Evolutionary conservation across 2,329 filamentous ascomycete species (phyloP).

Genomic region (Plectosphaerella sp.): DNA sequence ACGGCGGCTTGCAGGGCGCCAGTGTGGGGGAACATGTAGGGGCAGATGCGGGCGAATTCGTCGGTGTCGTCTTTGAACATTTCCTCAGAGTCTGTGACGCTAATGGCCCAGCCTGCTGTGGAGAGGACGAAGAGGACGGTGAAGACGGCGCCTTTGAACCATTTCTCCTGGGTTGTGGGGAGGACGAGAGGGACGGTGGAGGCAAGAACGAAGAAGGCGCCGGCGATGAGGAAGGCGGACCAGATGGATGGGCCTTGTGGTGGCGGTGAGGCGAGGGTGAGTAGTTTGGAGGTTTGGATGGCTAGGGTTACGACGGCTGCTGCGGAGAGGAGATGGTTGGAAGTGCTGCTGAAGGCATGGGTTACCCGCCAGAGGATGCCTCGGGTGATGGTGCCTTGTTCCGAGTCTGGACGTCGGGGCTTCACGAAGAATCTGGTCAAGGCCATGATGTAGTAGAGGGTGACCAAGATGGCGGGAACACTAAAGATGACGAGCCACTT

Average conservation of each 20-base stretch:
- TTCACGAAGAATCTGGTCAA: neutral
- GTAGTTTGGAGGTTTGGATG: constrained; percentile 2
- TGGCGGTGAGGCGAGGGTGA: neutral
- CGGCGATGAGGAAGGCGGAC: constrained; percentile 5
- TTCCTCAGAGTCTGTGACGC: constrained; percentile 2
- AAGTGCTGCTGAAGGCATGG: constrained; percentile 2
- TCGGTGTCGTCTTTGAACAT: neutral
- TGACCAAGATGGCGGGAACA: constrained; percentile 1
- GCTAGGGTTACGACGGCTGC: constrained; percentile 5
- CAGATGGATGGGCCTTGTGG: neutral
- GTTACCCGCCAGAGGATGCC: neutral
- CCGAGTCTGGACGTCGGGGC: neutral
- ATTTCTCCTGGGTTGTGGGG: neutral
- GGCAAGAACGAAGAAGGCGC: constrained; percentile 5
- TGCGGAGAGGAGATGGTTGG: constrained; percentile 4
- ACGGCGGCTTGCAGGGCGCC: constrained; percentile 3
- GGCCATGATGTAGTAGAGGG: constrained; percentile 4
- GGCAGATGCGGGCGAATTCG: neutral
- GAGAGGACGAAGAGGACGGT: constrained; percentile 2
- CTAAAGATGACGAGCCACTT: constrained; percentile 3
- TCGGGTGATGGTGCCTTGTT: neutral
- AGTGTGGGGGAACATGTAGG: neutral
- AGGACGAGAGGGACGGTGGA: constrained; percentile 6
- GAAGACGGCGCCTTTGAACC: constrained; percentile 3
- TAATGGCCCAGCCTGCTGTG: constrained; percentile 3